Percentiles rank a stretch among this genome's conserved stretches.
Conservation (phyloP, 352 stramenopile genomes). For the Phytophthora europaea region DNA sequence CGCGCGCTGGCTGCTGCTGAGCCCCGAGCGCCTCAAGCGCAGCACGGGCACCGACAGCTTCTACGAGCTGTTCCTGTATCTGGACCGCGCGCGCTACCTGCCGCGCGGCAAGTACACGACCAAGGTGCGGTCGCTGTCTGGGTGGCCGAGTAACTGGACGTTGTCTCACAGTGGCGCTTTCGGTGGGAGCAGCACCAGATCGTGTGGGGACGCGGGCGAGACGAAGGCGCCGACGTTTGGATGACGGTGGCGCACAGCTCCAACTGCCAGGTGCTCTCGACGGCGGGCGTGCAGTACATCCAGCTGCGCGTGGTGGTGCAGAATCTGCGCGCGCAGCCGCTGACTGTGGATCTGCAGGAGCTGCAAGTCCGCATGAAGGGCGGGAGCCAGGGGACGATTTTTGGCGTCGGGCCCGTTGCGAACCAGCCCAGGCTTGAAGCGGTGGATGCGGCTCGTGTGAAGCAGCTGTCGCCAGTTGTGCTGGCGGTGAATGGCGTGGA, state of each 20-base stretch:
- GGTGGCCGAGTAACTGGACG: background rate
- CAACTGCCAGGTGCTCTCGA: constrained; percentile 65
- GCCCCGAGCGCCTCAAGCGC: constrained; percentile 53
- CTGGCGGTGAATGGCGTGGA: constrained; percentile 69
- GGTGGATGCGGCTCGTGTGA: background rate
- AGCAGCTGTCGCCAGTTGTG: constrained; percentile 55
- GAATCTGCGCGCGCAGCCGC: constrained; percentile 62
- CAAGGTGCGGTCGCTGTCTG: constrained; percentile 40
- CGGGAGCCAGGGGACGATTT: constrained; percentile 55
- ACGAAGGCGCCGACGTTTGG: constrained; percentile 79
- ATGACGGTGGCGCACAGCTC: constrained; percentile 76
- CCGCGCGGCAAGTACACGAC: constrained; percentile 74
- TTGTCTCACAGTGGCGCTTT: background rate
- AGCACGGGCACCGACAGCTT: constrained; percentile 61
- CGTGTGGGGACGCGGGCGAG: constrained; percentile 71
- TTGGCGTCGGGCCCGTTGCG: constrained; percentile 35
- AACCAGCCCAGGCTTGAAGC: constrained; percentile 24
- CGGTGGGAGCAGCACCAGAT: constrained; percentile 53
- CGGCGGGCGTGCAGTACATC: constrained; percentile 49
- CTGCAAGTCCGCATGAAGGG: constrained; percentile 82
- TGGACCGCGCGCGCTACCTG: constrained; percentile 65
- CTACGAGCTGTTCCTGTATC: constrained; percentile 68
- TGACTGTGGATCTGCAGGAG: constrained; percentile 71
- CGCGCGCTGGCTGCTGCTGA: constrained; percentile 58
- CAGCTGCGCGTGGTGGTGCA: constrained; percentile 79